phyloP scores from a whole-genome alignment of 805 yeast species.

The Schwanniomyces polymorphus region DNA sequence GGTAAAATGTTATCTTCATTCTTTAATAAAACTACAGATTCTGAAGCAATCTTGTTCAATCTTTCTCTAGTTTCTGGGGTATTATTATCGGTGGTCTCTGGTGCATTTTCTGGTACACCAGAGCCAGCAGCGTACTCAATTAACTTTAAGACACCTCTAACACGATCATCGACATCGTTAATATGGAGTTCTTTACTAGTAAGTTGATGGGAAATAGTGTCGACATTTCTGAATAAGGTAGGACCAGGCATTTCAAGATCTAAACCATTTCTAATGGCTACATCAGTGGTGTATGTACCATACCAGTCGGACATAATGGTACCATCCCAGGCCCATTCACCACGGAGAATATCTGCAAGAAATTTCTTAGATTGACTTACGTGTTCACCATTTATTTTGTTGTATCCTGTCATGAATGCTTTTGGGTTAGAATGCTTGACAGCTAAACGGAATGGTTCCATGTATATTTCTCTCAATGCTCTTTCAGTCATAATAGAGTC shows the following conservation, averaged over 20 bases:
- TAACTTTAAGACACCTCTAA: constrained; percentile 24
- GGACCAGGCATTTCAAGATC: constrained; percentile 39
- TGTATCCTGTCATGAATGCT: constrained; percentile 32
- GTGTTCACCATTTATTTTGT: constrained; percentile 31
- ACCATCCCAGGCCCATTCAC: constrained; percentile 36
- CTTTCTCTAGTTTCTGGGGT: constrained; percentile 21
- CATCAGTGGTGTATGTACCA: constrained; percentile 27
- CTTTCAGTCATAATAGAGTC: constrained; percentile 30
- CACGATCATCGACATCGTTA: constrained; percentile 25
- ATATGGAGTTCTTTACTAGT: constrained; percentile 26
- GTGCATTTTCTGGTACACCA: constrained; percentile 19
- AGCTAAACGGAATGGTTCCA: constrained; percentile 34
- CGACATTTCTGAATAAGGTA: constrained; percentile 17
- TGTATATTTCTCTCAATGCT: constrained; percentile 31
- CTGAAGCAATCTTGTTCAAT: constrained; percentile 21
- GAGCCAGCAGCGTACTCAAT: constrained; percentile 20
- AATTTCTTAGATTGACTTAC: constrained; percentile 23
- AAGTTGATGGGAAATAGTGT: constrained; percentile 15
- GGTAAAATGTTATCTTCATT: constrained; percentile 27
- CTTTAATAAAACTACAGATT: constrained; percentile 28
- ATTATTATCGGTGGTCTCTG: constrained; percentile 19
- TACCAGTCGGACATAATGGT: constrained; percentile 34
- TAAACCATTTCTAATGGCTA: constrained; percentile 26
- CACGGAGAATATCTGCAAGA: constrained; percentile 22
- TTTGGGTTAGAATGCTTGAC: constrained; percentile 27